Base-by-base conservation (phyloP, 371 early-diverging fungal genomes). In the Mucor plumbeus region DNA sequence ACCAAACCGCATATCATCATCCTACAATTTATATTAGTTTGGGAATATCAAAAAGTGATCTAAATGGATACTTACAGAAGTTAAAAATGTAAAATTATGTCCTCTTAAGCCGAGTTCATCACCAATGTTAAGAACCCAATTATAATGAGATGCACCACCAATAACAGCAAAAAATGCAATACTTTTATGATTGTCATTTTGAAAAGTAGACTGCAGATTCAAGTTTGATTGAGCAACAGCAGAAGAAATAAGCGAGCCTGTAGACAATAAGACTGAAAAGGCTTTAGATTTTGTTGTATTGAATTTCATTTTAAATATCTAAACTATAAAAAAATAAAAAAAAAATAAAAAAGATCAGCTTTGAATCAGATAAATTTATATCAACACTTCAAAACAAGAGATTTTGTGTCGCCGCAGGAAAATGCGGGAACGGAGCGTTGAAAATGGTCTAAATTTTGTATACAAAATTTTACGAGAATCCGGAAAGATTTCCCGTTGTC, bases 121-220 rank as follows among this genome's bases (percentile, higher is more conserved):
- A 9, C 40, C 38, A 15, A 65, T 47, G 26, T 36, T 58, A 6
- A 65, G 40, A 14, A 65, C 65, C 65, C 65, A 65, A 21, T 44
- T 57, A 34, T 58, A 58, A 41, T 65, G 65, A 5, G 65, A 65
- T 36, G 65, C 56, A 10, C 65, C 65, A 33, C 65, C 65, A 14
- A 35, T 9, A 0, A 34, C 35, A 21, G 21, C 9, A 38, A 58
- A 47, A 21, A 65, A 58, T 1, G 59, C 65, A 36, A 65, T 58
- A 21, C 58, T 57, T 33, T 65, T 65, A 7, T n/a, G 19, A 5
- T 36, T 36, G 5, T 21, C 38, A 5, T 61, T 17, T 61, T 36
- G 47, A 48, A 48, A 61, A n/a, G 61, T 61, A 6, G 61, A 48
- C 44, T 44, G 35, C 7, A 60, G 13, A 26, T 50, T 50, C 50